phyloP scores from a whole-genome alignment of 441 rosid species.

The Isatis lusitanica region DNA sequence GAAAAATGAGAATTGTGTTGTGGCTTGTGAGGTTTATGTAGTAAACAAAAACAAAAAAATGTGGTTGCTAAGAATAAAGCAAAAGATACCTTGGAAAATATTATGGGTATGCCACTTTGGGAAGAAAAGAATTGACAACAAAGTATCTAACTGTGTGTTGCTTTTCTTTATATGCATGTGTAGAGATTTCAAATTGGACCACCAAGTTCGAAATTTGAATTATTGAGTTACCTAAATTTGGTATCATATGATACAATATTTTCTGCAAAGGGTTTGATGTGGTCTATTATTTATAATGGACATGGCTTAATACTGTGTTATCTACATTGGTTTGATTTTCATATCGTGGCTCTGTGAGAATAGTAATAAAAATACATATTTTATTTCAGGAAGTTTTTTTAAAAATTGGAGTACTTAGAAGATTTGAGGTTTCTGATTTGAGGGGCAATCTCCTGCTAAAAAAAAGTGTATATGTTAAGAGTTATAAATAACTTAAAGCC shows the following conservation, averaged over 20 bases:
- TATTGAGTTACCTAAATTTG: neutral
- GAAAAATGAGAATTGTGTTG: neutral
- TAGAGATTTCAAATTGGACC: neutral
- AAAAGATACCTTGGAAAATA: slow-evolving; percentile 28
- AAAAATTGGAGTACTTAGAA: neutral
- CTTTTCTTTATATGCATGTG: neutral
- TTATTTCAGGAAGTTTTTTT: neutral
- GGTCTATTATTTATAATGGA: neutral
- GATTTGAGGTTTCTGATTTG: slow-evolving; percentile 5
- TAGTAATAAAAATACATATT: neutral
- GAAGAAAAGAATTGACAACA: slow-evolving; percentile 32
- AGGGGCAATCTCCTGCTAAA: slow-evolving; percentile 1
- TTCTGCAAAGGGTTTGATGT: neutral
- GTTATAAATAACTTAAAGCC: neutral
- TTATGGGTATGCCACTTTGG: slow-evolving; percentile 14
- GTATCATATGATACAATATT: neutral
- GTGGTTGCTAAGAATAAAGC: neutral
- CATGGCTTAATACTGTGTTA: neutral
- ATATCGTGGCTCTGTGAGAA: neutral
- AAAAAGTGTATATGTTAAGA: neutral
- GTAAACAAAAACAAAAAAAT: neutral
- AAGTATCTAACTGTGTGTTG: slow-evolving; percentile 1
- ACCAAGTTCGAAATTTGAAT: neutral
- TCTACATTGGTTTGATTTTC: neutral
- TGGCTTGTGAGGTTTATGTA: neutral